These are phyloP conservation scores for Globisporangium emineosum DNA, from an alignment of 352 stramenopile genomes.

Conservation along the genomic window DNA sequence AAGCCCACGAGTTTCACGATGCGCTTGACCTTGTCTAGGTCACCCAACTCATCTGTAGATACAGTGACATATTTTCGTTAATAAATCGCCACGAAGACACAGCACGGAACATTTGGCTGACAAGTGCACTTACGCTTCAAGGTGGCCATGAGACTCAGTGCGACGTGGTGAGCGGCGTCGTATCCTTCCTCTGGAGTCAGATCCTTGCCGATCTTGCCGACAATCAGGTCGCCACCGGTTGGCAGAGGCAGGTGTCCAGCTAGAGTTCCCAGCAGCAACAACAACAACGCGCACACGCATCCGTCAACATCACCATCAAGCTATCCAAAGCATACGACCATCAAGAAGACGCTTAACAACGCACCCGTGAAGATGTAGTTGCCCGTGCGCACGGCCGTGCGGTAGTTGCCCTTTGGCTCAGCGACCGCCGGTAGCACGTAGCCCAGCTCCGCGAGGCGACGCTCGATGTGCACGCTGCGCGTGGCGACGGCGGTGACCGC, in stretches of 20 bases:
- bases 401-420: conserved; percentile 90
- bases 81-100: not conserved
- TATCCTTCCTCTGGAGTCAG: conserved; percentile 84
- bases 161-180: conserved; percentile 71
- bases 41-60: conserved; percentile 49
- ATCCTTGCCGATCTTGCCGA: conserved; percentile 80
- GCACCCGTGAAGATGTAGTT: conserved; percentile 79
- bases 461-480: conserved; percentile 79
- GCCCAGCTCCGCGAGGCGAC: conserved; percentile 75
- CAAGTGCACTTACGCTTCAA: conserved; percentile 57
- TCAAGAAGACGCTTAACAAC: not conserved
- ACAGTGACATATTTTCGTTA: not conserved
- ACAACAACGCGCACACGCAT: not conserved
- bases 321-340: not conserved
- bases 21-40: conserved; percentile 87
- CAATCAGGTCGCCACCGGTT: conserved; percentile 55
- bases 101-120: not conserved
- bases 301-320: not conserved
- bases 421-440: conserved; percentile 59
- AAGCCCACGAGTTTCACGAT: conserved; percentile 94
- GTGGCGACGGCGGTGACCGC: conserved; percentile 13
- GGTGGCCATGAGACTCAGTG: conserved; percentile 83
- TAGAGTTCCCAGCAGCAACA: conserved; percentile 6
- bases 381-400: conserved; percentile 76
- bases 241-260: conserved; percentile 66